Evolutionary conservation across 106 monocot genomes (phyloP).

Genomic region (Apostasia shenzhenica): DNA sequence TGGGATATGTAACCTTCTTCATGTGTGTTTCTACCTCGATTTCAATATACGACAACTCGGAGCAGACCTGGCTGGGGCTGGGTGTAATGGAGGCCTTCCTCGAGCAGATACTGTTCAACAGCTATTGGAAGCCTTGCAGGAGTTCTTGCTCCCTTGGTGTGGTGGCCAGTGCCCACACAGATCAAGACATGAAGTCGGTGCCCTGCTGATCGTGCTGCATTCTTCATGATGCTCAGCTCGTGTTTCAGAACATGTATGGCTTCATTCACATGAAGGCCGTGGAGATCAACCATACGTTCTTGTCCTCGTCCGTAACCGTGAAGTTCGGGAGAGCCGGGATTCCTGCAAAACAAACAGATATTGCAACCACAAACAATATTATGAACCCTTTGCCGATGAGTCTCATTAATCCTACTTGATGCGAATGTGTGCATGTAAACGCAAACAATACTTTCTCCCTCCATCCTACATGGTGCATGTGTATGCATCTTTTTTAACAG

Average conservation of each 20-base stretch:
- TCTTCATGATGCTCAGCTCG: conserved; percentile 55
- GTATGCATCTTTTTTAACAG: too few relatives aligned
- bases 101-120: conserved; percentile 70
- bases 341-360: conserved; percentile 32
- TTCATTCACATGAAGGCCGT: conserved; percentile 81
- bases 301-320: conserved; percentile 27
- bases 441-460: too few relatives aligned
- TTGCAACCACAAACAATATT: too few relatives aligned
- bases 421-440: too few relatives aligned
- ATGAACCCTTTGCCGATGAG: too few relatives aligned
- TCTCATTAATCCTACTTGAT: too few relatives aligned
- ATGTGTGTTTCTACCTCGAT: not conserved
- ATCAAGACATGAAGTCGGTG: conserved; percentile 65
- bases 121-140: conserved; percentile 69
- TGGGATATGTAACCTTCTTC: not conserved
- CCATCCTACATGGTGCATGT: too few relatives aligned
- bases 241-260: conserved; percentile 83
- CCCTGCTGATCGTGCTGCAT: conserved; percentile 45
- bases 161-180: conserved; percentile 79
- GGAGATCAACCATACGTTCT: conserved; percentile 76
- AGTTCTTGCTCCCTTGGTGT: conserved; percentile 66
- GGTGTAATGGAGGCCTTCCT: conserved; percentile 59
- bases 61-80: conserved; percentile 77
- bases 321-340: conserved; percentile 24
- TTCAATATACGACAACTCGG: conserved; percentile 65